Base-by-base conservation (phyloP, 805 yeast genomes). In the Cyberlindnera nakhonratchasimensis region DNA sequence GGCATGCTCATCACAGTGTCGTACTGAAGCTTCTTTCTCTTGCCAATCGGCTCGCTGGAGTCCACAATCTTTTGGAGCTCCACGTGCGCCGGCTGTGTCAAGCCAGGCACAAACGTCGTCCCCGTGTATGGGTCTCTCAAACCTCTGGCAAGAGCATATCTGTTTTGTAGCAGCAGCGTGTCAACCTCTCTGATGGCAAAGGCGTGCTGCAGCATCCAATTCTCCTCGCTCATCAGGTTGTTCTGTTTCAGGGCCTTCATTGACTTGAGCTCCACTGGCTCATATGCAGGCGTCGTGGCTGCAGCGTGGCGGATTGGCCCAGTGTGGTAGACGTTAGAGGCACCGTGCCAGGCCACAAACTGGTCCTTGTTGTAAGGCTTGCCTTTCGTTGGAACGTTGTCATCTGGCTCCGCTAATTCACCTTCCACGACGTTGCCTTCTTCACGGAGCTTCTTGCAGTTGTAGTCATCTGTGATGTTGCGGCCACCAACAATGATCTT, bases 141-240 rank as follows among this genome's bases (percentile, higher is more conserved):
- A 1, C 90, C 90, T 37, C 79, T 72, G 17, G 73, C 60, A 29
- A 74, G 66, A 19, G 75, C 73, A 17, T 66, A 68, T 48, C 90
- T 69, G 45, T 84, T 79, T 40, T 74, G 76, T 28, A 73, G 63
- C 35, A 89, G 64, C 44, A 72, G 72, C 25, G 77, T 66, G 61
- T 93, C 93, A 58, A 76, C 86, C 39, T 79, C 80, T 48, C 83
- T 72, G 4, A 89, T 78, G 24, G 91, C 83, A n/a, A 72, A 64
- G 0, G 96, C 93, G 52, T 87, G 89, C 54, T 86, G 90, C 52
- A 75, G 78, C 65, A 89, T 75, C 96, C 96, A 89, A 28, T 83
- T 79, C 24, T 82, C 82, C 51, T 87, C 87, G 25, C 77, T 73
- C 34, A 78, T 45, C 17, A 46, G 37, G 4, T 23, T 17, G 14